Percentiles rank a stretch among this genome's conserved stretches.
Evolutionary conservation across 192 early-diverging fungal species (phyloP).

Genomic region (Thamnidium elegans): DNA sequence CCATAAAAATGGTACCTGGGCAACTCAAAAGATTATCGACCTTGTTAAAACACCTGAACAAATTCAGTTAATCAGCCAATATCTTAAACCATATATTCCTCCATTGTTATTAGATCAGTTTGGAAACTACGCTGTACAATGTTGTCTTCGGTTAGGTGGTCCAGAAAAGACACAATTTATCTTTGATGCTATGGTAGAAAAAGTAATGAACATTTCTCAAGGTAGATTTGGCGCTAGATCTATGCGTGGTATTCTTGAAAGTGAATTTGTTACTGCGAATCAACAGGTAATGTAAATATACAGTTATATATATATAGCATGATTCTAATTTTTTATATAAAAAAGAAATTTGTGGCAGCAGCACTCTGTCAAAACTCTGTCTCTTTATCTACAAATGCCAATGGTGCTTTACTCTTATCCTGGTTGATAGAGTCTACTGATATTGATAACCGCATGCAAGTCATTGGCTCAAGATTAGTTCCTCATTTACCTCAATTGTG

Average conservation of each 20-base stretch:
- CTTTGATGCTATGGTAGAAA: constrained; percentile 87
- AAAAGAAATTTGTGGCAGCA: constrained; percentile 84
- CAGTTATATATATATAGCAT: too few species aligned
- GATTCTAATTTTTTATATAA: not conserved
- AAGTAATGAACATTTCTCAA: constrained; percentile 80
- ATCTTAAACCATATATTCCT: constrained; percentile 70
- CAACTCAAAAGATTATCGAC: constrained; percentile 96
- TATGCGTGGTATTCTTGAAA: constrained; percentile 89
- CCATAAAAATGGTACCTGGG: constrained; percentile 99
- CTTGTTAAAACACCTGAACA: constrained; percentile 74
- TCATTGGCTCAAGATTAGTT: constrained; percentile 74
- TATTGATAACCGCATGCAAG: constrained; percentile 76
- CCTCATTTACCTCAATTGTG: constrained; percentile 73
- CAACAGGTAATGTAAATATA: constrained; percentile 54
- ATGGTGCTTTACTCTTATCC: constrained; percentile 85
- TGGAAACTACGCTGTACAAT: constrained; percentile 98
- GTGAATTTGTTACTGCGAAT: constrained; percentile 68
- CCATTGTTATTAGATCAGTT: constrained; percentile 93
- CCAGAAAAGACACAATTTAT: constrained; percentile 81
- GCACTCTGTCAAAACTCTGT: constrained; percentile 82
- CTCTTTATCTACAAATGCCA: constrained; percentile 79
- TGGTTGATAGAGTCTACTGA: constrained; percentile 88
- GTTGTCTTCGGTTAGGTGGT: constrained; percentile 78
- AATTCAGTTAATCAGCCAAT: constrained; percentile 54
- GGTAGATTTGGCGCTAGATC: constrained; percentile 94